These are phyloP conservation scores for Arachnomyces sp. DNA, from an alignment of 2,329 filamentous ascomycete species.

Conservation along the genomic window DNA sequence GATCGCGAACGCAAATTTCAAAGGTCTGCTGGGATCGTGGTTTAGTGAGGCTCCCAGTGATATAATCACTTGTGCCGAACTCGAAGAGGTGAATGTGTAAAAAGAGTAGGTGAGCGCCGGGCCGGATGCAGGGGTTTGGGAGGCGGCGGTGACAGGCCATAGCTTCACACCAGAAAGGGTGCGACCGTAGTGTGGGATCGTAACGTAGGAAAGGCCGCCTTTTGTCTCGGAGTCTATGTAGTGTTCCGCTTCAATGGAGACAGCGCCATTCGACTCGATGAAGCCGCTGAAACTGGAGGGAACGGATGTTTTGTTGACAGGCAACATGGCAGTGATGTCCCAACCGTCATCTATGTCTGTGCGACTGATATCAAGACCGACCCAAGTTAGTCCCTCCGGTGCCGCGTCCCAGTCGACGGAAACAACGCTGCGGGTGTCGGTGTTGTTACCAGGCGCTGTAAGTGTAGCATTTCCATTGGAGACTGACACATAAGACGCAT, in stretches of 20 bases:
- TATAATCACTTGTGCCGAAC: constrained; percentile 33
- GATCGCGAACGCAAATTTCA: constrained; percentile 46
- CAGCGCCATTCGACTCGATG: constrained; percentile 49
- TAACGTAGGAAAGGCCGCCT: constrained; percentile 41
- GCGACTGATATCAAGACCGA: no score
- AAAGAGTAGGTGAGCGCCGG: constrained; percentile 55
- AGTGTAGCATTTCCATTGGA: no score
- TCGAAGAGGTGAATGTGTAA: constrained; percentile 51
- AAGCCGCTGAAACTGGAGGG: constrained; percentile 53
- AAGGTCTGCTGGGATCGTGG: constrained; percentile 41
- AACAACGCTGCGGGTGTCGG: constrained; percentile 48
- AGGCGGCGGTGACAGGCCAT: constrained; percentile 45
- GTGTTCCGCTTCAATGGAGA: constrained; percentile 32
- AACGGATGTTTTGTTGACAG: constrained; percentile 44
- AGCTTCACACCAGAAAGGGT: constrained; percentile 53
- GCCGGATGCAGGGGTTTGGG: constrained; percentile 40
- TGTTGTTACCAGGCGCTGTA: constrained; percentile 26
- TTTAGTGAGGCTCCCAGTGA: constrained; percentile 42
- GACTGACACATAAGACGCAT: constrained; percentile 48
- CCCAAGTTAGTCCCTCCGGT: constrained; percentile 26
- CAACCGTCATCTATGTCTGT: no score
- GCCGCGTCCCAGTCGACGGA: constrained; percentile 50
- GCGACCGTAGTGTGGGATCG: constrained; percentile 49
- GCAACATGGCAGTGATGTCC: constrained; percentile 48
- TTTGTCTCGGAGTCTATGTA: constrained; percentile 16